These are phyloP conservation scores for Russula griseocarnosa DNA, from an alignment of 768 basidiomycete genomes.

Conservation along the genomic window DNA sequence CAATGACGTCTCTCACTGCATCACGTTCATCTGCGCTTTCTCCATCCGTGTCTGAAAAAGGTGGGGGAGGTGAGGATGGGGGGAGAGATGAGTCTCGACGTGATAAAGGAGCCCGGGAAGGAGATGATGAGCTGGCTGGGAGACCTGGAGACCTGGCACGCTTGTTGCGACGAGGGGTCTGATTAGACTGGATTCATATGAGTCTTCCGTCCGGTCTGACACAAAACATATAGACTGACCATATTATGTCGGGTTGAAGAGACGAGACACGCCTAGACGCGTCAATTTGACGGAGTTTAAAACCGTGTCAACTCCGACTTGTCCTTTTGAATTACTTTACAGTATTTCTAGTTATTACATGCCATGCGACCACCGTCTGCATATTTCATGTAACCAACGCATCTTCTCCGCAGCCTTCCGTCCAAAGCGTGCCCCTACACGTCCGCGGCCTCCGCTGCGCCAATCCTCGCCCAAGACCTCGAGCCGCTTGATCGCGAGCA, in stretches of 20 bases:
- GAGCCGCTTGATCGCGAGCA: slow-evolving; percentile 44
- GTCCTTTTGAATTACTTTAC: no score
- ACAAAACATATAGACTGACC: not conserved
- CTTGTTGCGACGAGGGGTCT: slow-evolving; percentile 29
- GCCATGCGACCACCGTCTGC: slow-evolving; percentile 39
- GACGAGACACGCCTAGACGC: slow-evolving; percentile 6
- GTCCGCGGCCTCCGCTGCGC: slow-evolving; percentile 1
- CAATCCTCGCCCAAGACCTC: slow-evolving; percentile 35
- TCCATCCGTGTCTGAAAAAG: slow-evolving; percentile 78
- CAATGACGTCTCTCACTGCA: slow-evolving; percentile 59
- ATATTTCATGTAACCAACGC: slow-evolving; percentile 56
- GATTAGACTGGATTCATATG: slow-evolving; percentile 12
- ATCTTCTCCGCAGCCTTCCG: slow-evolving; percentile 41
- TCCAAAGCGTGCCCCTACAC: slow-evolving; percentile 28
- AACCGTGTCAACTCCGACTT: slow-evolving; percentile 32
- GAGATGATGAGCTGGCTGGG: slow-evolving; percentile 40
- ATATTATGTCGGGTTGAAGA: not conserved
- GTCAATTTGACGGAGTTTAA: slow-evolving; percentile 27
- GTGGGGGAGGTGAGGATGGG: slow-evolving; percentile 77
- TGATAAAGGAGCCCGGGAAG: slow-evolving; percentile 39
- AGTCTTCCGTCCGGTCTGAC: not conserved
- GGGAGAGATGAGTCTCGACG: slow-evolving; percentile 57
- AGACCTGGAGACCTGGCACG: slow-evolving; percentile 28
- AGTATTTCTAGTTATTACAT: no score
- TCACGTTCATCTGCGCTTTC: slow-evolving; percentile 72